Evolutionary conservation across 2,329 filamentous ascomycete genomes (phyloP).

Genomic region (Sarocladium brachiariae): DNA sequence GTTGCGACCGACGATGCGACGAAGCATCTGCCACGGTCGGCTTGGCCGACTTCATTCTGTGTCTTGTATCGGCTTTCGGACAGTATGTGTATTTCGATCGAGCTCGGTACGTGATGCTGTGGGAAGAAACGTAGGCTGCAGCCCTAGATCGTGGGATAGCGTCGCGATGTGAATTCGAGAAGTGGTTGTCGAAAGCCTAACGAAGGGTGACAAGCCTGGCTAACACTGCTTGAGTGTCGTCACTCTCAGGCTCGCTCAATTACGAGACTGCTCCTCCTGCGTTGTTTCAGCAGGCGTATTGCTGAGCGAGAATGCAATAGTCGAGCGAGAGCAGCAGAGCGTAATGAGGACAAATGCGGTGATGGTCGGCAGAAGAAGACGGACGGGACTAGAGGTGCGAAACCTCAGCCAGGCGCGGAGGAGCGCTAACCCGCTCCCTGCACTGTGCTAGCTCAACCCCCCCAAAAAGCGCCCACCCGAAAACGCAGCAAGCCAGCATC

Average conservation of each 20-base stretch:
- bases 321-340: neutral
- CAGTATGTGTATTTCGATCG: conserved; percentile 13
- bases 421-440: neutral
- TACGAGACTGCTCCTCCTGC: neutral
- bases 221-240: neutral
- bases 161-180: neutral
- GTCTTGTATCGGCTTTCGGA: conserved; percentile 6
- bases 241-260: neutral
- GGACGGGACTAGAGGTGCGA: neutral
- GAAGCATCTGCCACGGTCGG: conserved; percentile 32
- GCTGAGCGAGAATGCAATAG: neutral
- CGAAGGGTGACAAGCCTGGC: no score
- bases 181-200: neutral
- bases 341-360: conserved; percentile 8
- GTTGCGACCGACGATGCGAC: conserved; percentile 54
- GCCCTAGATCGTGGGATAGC: conserved; percentile 10
- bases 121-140: conserved; percentile 8
- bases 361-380: conserved; percentile 7
- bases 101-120: conserved; percentile 11
- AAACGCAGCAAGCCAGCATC: neutral
- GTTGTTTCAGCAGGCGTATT: neutral
- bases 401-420: neutral
- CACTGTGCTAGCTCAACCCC: conserved; percentile 1
- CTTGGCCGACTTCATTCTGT: conserved; percentile 51
- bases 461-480: neutral